Evolutionary conservation across 108 stramenopile species (phyloP), one percentile per base, ranked within the genome.

Genomic region (Nitzschia putrida): DNA sequence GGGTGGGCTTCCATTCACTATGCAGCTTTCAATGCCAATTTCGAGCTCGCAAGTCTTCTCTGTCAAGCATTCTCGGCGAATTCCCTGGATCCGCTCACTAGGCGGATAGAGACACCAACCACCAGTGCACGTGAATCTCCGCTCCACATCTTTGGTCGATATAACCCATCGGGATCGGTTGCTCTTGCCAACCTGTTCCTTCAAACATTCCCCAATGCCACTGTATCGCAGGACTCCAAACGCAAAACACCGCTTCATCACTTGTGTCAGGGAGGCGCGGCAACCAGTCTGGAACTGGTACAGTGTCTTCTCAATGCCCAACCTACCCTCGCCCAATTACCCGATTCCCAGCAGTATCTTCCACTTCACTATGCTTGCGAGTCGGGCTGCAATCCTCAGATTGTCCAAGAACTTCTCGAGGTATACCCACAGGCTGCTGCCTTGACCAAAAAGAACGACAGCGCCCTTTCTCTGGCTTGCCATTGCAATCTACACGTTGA

Each of bases 381-480:
- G 41, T 45, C 44, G n/a, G 80, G 80, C 14, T 68, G 69, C 22
- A 51, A 57, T 42, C 26, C 54, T 3, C 44, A 57, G 22, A 56
- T 84, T 20, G 50, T 84, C 24, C 20, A 52, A 25, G 53, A 54
- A 13, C 34, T 84, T 55, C 24, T 84, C 20, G 57, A 66, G 14
- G 55, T 29, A 0, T 64, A 72, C 57, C 65, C 61, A 9, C 25
- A 13, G 16, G 73, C 70, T 3, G 73, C 83, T 9, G 61, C 61
- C 10, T 34, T 69, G 54, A 80, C 83, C 3, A 59, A 77, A 41
- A 84, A 84, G 55, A 26, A 78, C 13, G 80, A 84, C 45, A 61
- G 77, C 18, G 73, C 84, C 0, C 61, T 85, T n/a, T 80, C 79
- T 2, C 34, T 85, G 55, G 81, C 84, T 10, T 85, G 84, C 53